Evolutionary conservation across 805 yeast species (phyloP), one percentile per base, ranked within the genome.

Genomic region (Kodamaea kakaduensis): DNA sequence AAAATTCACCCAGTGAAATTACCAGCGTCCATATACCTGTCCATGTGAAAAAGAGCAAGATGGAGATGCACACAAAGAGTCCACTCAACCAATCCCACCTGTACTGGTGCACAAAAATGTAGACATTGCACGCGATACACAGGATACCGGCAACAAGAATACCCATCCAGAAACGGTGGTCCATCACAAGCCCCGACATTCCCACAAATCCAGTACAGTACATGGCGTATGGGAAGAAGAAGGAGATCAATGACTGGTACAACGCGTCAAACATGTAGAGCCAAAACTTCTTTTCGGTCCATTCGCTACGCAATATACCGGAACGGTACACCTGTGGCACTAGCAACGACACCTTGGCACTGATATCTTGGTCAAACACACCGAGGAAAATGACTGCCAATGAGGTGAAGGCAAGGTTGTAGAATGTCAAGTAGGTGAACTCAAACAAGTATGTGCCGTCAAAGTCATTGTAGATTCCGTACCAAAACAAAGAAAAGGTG

Each of bases 361-460:
- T 64, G 17, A 84, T 83, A 57, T 84, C 93, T 54, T 84, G 90
- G 55, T 84, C 94, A 28, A 82, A 60, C 19, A 80, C 70, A 12
- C 84, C 93, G 56, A 84, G 59, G 44, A 80, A 69, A 32, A 84
- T 81, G 30, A 84, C 84, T 4, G 94, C 90, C 39, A 83, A 58
- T 6, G 93, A 83, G 1, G 93, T 84, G 51, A 84, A 84, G 3
- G 87, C 86, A 65, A 84, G 70, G 55, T 84, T 84, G 69, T 78
- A 84, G 53, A 84, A 75, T 76, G 82, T 80, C 59, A 84, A 69
- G 52, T 74, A 81, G 15, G 94, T 84, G 59, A 75, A 84, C 58
- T 84, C 90, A 48, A 77, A 83, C 52, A 83, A 63, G 51, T 83
- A 84, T 2, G 88, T 71, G 21, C 88, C 88, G 54, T 84, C 93